Conservation (phyloP, 495 filamentous ascomycete species). For the Cladorrhinum samala region DNA sequence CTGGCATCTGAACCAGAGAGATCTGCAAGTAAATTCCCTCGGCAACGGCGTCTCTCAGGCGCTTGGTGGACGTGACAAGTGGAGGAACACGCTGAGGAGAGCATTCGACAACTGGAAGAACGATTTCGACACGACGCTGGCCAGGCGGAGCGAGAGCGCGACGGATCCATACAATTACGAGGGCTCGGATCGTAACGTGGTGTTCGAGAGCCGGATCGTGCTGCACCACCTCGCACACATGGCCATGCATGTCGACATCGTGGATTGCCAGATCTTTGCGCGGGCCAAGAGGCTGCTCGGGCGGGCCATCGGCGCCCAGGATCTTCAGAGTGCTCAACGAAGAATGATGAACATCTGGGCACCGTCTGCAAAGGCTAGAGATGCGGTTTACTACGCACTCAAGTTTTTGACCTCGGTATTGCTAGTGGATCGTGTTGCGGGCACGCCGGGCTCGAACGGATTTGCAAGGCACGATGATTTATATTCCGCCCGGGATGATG, state of each 20-base stretch:
- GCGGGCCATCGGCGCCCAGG: conserved; percentile 72
- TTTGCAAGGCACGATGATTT: conserved; percentile 27
- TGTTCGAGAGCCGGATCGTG: conserved; percentile 81
- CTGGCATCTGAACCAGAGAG: conserved; percentile 97
- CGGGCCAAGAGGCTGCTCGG: conserved; percentile 79
- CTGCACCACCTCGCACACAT: conserved; percentile 94
- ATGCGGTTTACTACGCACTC: conserved; percentile 90
- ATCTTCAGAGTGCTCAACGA: conserved; percentile 71
- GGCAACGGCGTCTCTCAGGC: conserved; percentile 66
- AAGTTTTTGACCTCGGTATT: conserved; percentile 80
- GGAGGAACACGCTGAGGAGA: conserved; percentile 78
- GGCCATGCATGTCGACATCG: conserved; percentile 95
- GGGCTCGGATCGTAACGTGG: conserved; percentile 51
- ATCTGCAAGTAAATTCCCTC: conserved; percentile 87
- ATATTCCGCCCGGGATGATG: conserved; percentile 85
- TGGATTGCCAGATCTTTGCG: conserved; percentile 96
- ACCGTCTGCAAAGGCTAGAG: conserved; percentile 81
- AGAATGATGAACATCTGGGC: conserved; percentile 90
- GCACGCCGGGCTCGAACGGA: conserved; percentile 26
- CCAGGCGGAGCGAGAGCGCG: conserved; percentile 33
- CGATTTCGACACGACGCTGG: conserved; percentile 83
- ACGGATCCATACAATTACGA: conserved; percentile 43
- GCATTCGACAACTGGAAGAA: conserved; percentile 94
- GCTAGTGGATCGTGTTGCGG: conserved; percentile 43
- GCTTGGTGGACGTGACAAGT: conserved; percentile 86